These are phyloP conservation scores for Fremontodendron californicum DNA, from an alignment of 345 rosid species.

Conservation along the genomic window DNA sequence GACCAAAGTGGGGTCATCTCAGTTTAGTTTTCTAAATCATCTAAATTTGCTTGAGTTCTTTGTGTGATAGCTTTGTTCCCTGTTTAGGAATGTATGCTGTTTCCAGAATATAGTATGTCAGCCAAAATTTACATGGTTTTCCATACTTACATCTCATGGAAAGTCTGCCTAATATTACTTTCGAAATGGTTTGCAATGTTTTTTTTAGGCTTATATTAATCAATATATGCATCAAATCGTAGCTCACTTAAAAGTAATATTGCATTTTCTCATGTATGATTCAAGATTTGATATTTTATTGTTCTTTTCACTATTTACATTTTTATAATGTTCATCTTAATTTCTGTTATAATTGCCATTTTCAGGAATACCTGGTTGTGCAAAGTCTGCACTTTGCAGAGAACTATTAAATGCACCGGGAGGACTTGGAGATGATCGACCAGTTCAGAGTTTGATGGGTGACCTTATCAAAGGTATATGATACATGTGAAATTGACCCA, in stretches of 20 bases:
- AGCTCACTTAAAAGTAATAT: neutral
- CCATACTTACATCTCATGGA: neutral
- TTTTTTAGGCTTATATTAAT: neutral
- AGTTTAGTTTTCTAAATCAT: neutral
- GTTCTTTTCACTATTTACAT: neutral
- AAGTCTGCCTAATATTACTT: neutral
- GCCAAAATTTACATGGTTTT: neutral
- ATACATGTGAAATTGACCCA: constrained; percentile 11
- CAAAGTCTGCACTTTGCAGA: constrained; percentile 95
- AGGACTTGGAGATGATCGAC: constrained; percentile 79
- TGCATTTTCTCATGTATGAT: neutral
- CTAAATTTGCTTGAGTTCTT: neutral
- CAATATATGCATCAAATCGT: neutral
- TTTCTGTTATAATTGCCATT: constrained; percentile 3
- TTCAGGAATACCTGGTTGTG: constrained; percentile 96
- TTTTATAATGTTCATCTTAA: neutral
- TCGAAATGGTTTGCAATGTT: neutral
- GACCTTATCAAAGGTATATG: constrained; percentile 80
- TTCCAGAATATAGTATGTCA: neutral
- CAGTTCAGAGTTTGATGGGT: constrained; percentile 88
- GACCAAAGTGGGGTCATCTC: neutral
- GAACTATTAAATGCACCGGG: constrained; percentile 67
- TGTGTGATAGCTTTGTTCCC: neutral
- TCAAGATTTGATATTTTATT: constrained; percentile 1
- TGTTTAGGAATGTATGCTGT: neutral